A percentile compares a stretch with the other conserved stretches of the same genome.
These are phyloP conservation scores for Lepiota venenata DNA, from an alignment of 768 basidiomycete genomes.

Conservation along the genomic window DNA sequence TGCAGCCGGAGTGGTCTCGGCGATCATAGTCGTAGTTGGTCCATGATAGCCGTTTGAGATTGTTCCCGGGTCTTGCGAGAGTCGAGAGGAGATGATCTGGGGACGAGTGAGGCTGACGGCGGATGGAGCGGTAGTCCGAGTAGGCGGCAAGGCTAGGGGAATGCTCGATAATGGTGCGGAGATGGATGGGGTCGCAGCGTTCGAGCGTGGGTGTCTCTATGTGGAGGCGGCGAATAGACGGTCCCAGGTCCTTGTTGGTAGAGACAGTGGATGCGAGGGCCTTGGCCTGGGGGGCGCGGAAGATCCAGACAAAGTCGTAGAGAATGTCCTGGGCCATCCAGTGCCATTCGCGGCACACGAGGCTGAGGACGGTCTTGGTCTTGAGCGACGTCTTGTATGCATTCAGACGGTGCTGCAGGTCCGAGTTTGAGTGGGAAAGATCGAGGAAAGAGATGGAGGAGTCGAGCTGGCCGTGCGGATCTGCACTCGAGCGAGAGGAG, in stretches of 20 bases:
- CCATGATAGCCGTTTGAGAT: conserved; percentile 60
- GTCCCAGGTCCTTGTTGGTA: conserved; percentile 24
- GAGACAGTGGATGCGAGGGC: conserved; percentile 15
- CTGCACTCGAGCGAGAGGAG: conserved; percentile 11
- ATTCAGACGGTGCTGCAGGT: conserved; percentile 30
- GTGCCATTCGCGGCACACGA: conserved; percentile 57
- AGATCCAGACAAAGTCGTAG: conserved; percentile 72
- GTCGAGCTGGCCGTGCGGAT: conserved; percentile 10
- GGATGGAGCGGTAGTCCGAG: conserved; percentile 62
- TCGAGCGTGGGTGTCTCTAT: conserved; percentile 67
- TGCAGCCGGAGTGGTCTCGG: conserved; percentile 31
- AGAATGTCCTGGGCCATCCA: conserved; percentile 50
- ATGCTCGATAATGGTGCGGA: conserved; percentile 66
- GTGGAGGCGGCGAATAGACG: conserved; percentile 60
- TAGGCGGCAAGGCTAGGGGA: conserved; percentile 57
- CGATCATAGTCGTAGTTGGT: conserved; percentile 59
- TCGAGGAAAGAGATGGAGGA: conserved; percentile 56
- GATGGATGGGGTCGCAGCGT: conserved; percentile 61
- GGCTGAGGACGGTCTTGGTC: conserved; percentile 46
- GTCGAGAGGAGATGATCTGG: conserved; percentile 50
- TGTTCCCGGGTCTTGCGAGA: conserved; percentile 50
- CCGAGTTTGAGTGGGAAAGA: conserved; percentile 33
- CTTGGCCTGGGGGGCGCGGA: conserved; percentile 32
- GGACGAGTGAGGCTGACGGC: conserved; percentile 30
- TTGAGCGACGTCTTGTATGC: conserved; percentile 46